These are phyloP conservation scores for Fraxinus ornus DNA, from an alignment of 305 asterid genomes.

Conservation along the genomic window DNA sequence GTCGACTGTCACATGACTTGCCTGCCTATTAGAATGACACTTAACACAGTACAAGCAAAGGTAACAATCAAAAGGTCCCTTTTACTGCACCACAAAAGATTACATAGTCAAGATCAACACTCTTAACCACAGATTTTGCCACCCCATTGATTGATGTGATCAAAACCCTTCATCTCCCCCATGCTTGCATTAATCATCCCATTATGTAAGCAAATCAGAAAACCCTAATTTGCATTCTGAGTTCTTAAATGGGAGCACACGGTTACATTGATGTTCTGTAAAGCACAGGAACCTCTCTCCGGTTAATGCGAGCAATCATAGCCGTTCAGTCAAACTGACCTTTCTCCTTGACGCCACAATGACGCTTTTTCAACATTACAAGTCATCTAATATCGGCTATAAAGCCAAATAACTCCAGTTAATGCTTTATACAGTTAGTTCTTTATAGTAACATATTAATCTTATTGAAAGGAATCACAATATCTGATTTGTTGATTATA, in stretches of 20 bases:
- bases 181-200: constrained; percentile 25
- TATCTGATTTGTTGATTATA: neutral
- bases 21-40: neutral
- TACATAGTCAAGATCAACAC: constrained; percentile 34
- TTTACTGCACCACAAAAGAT: constrained; percentile 44
- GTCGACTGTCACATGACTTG: neutral
- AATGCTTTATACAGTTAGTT: neutral
- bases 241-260: constrained; percentile 28
- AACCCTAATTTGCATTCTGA: constrained; percentile 32
- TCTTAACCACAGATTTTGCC: constrained; percentile 31
- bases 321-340: constrained; percentile 44
- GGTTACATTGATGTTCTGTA: constrained; percentile 39
- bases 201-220: constrained; percentile 5
- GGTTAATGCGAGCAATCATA: constrained; percentile 43
- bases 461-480: neutral
- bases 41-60: constrained; percentile 18
- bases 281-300: constrained; percentile 31
- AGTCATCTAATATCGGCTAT: constrained; percentile 40
- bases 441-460: neutral
- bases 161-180: constrained; percentile 33
- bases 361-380: constrained; percentile 33
- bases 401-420: neutral
- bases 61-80: constrained; percentile 35
- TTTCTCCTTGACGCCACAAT: constrained; percentile 45
- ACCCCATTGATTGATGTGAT: constrained; percentile 43